These are phyloP conservation scores for Flaveria sonorensis DNA, from an alignment of 129 eudicot species.

Conservation along the genomic window DNA sequence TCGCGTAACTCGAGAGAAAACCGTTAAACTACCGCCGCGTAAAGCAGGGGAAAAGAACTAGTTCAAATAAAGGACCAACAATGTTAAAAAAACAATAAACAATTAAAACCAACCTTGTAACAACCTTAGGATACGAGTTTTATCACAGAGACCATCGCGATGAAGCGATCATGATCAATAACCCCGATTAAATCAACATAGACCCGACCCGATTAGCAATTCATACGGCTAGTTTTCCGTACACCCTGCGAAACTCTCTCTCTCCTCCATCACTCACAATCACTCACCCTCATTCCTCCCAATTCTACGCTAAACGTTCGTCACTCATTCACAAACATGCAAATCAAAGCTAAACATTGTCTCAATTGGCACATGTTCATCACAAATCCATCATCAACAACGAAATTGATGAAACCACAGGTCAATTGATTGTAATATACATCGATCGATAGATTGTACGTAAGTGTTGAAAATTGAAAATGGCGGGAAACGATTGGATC, in stretches of 20 bases:
- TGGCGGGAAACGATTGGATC: constrained; percentile 98
- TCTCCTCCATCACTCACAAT: not conserved
- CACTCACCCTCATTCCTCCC: not conserved
- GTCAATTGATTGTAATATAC: constrained; percentile 10
- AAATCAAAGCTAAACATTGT: constrained; percentile 9
- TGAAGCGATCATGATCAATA: not conserved
- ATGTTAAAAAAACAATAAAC: too few species aligned
- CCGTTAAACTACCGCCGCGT: too few species aligned
- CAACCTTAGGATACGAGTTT: too few species aligned
- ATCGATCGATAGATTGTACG: constrained; percentile 11
- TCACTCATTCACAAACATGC: constrained; percentile 29
- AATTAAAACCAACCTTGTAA: too few species aligned
- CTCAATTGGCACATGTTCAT: too few species aligned
- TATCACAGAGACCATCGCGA: not conserved
- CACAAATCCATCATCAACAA: constrained; percentile 8
- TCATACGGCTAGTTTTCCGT: constrained; percentile 26
- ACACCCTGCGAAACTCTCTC: constrained; percentile 31
- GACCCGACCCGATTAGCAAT: constrained; percentile 27
- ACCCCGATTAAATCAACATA: not conserved
- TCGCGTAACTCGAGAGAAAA: too few species aligned
- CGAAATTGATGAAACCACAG: constrained; percentile 17
- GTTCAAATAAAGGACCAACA: too few species aligned
- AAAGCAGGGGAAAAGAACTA: too few species aligned
- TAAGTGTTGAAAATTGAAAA: constrained; percentile 29
- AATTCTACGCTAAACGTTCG: constrained; percentile 27